Evolutionary conservation across 2,329 filamentous ascomycete species (phyloP), one percentile per base, ranked within the genome.

Genomic region (Waltergamsia citrina): DNA sequence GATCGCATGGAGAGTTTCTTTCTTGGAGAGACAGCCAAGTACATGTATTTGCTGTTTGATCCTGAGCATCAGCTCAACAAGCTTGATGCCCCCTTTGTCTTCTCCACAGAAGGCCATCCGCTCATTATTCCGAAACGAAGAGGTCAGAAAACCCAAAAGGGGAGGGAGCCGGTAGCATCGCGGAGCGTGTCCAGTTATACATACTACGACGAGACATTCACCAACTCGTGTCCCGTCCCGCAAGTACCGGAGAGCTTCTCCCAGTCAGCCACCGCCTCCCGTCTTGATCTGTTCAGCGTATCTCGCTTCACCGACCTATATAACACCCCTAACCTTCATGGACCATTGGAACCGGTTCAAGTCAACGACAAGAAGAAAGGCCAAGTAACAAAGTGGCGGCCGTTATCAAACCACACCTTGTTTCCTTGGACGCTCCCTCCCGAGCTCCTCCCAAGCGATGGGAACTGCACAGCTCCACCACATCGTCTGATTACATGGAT

Each of bases 1-100:
- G 88, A 98, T 53, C 81, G 92, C 22, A 96, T 96, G 92, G 92
- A 98, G 59, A 96, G 90, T 53, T 98, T 96, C 67, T 96, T 96
- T 50, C 69, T 98, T 1, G 90, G 92, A 11, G 92, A 98, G 59
- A 98, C 92, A 2, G 81, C 86, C 29, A 95, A 96, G 57, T 98
- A 98, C 55, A 67, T 98, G 41, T 96, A 93, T 54, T 64, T 98
- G 35, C 73, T 96, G 3, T 96, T 93, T 54, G 85, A 94, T 43
- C 71, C 79, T 5, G 71, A 78, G 11, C 92, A 96, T 57, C 86
- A 88, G 1, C 62, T 98, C 27, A 96, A 96, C 56, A 79, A 76
- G 15, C 63, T 93, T 25, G 92, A 96, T 56, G 78, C 80, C 0
- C 78, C 88, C 0, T 93, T 82, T 54, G 90, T 98, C 11, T 96